Percentiles rank a stretch among this genome's conserved stretches.
Conservation (phyloP, 2,329 filamentous ascomycete genomes). For the Aureobasidium sp. region DNA sequence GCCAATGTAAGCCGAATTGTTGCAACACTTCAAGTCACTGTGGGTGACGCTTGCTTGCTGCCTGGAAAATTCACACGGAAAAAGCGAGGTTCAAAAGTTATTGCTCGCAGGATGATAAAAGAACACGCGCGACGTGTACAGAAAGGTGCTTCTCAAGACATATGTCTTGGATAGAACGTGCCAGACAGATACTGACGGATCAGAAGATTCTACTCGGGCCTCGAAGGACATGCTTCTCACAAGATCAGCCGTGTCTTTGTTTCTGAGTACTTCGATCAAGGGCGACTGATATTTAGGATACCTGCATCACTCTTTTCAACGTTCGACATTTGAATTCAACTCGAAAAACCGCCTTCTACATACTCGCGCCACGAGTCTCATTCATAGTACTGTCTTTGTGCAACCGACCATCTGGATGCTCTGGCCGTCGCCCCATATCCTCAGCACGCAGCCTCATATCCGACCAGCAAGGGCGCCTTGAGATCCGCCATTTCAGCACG, state of each 20-base stretch:
- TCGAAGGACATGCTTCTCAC: background rate
- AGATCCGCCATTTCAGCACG: background rate
- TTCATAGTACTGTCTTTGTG: background rate
- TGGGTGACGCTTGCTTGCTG: background rate
- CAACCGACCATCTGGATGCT: background rate
- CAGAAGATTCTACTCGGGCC: background rate
- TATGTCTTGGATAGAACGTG: background rate
- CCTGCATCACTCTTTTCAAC: background rate
- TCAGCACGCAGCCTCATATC: background rate
- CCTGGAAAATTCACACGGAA: background rate
- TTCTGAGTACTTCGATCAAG: background rate
- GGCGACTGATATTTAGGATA: background rate
- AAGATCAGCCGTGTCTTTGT: background rate
- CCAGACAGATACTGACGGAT: background rate
- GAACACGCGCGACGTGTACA: background rate
- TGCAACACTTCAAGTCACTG: background rate
- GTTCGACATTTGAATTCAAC: background rate
- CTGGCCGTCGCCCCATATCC: too few relatives aligned
- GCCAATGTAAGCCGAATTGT: background rate
- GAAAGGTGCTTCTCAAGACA: background rate
- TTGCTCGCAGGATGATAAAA: background rate
- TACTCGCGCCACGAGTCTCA: background rate
- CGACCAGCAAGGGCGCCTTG: background rate
- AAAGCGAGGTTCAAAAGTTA: background rate
- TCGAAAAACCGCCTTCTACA: background rate